Evolutionary conservation across 2,329 filamentous ascomycete genomes (phyloP), one percentile per base, ranked within the genome.

Genomic region (Exserohilum rostratum): DNA sequence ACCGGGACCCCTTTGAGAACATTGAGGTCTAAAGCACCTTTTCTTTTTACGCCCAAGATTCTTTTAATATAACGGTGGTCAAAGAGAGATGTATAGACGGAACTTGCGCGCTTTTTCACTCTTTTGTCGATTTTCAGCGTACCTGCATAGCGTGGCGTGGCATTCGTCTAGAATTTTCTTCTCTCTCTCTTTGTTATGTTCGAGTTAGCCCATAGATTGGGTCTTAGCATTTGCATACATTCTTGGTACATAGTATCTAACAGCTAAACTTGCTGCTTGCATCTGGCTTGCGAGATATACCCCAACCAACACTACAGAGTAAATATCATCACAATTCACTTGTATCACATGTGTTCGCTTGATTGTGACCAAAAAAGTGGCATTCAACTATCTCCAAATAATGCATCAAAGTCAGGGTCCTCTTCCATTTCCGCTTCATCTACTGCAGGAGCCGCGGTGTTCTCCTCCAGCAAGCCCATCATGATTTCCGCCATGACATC

Each of bases 1-100:
- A 96, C 76, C 96, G 72, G 57, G 72, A 75, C 66, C 72, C 72
- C 1, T 74, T 75, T 61, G 72, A 75, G 66, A 74, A 74, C 34
- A 73, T 75, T 37, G 72, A 75, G 52, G 64, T 75, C 20, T 71
- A 66, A n/a, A 18, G 37, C 11, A 11, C 22, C 29, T 1, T 43
- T 43, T 30, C 13, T 11, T 20, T 43, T 25, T 15, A 43, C 29
- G 29, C 25, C 25, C 25, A 30, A 17, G n/a, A 25, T 18, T 17
- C 11, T 43, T 30, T 43, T 15, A 17, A 42, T 29, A n/a, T 43
- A 10, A 18, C 27, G 22, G 22, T 25, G 4, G 4, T 5, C 22
- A 25, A 7, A 25, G 22, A 25, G 22, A 25, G 22, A 25, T 4
- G 7, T 25, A 25, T 25, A 25, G 22, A 25, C 7, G 22, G 22